These are phyloP conservation scores for Ephemerocybe angulata DNA, from an alignment of 768 basidiomycete species.

Conservation along the genomic window DNA sequence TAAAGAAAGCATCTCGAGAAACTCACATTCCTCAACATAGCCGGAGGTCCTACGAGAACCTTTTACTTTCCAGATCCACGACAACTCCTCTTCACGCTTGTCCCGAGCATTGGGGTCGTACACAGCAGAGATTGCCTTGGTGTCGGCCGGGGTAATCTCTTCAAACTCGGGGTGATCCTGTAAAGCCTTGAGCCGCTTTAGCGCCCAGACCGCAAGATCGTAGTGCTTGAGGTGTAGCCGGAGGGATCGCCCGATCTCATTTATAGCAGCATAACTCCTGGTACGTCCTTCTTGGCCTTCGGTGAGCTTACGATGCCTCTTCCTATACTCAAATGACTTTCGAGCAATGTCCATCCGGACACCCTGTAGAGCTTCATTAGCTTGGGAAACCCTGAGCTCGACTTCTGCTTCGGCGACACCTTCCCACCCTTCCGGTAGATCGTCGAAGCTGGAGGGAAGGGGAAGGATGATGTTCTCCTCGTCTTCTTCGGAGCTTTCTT, in stretches of 20 bases:
- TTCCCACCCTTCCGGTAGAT: background rate
- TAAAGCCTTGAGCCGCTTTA: background rate
- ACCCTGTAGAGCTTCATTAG: background rate
- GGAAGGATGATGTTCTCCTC: background rate
- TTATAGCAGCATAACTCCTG: no score
- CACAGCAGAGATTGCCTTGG: background rate
- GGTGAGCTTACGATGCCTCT: background rate
- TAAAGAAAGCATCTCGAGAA: background rate
- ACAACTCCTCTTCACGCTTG: background rate
- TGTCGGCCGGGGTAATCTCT: background rate
- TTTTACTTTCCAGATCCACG: no score
- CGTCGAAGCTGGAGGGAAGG: background rate
- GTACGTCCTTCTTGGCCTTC: background rate
- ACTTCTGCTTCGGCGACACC: background rate
- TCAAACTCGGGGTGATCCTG: background rate
- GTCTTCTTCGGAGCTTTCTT: no score
- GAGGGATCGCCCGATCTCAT: background rate
- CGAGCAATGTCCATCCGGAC: background rate
- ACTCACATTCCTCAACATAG: no score
- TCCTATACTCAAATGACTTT: background rate
- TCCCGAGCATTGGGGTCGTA: background rate
- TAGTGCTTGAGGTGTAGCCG: no score
- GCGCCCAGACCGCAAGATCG: no score
- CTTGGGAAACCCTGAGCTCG: background rate
- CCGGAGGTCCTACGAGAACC: no score